Evolutionary conservation across 306 rosid genomes (phyloP).

Genomic region (Quercus variabilis): DNA sequence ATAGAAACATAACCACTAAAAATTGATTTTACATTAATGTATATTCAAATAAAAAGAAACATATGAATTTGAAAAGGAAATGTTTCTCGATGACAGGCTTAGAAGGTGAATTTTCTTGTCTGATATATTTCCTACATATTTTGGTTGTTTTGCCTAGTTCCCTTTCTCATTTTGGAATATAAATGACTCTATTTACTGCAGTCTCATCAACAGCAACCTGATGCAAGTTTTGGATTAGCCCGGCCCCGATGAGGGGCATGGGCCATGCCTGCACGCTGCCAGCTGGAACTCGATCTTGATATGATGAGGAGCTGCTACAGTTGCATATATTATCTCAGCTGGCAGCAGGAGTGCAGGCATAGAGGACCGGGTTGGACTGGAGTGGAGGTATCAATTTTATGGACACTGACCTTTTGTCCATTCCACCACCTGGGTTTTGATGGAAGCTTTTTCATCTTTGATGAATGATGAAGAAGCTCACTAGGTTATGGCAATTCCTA

Average conservation of each 20-base stretch:
- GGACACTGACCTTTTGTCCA: conserved; percentile 21
- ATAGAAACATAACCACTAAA: no score
- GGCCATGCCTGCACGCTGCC: conserved; percentile 95
- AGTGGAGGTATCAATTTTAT: conserved; percentile 30
- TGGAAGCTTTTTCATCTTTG: conserved; percentile 51
- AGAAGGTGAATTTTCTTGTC: not conserved
- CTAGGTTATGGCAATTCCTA: conserved; percentile 15
- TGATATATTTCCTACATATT: not conserved
- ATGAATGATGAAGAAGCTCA: conserved; percentile 39
- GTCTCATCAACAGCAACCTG: conserved; percentile 94
- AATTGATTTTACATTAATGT: no score
- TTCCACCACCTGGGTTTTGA: conserved; percentile 62
- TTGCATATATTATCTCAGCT: conserved; percentile 31
- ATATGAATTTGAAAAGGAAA: no score
- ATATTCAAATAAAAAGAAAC: no score
- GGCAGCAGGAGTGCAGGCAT: conserved; percentile 89
- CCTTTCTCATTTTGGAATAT: conserved; percentile 4
- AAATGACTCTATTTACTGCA: conserved; percentile 20
- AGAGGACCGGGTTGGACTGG: conserved; percentile 64
- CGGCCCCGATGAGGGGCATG: conserved; percentile 99
- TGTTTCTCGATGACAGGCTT: not conserved
- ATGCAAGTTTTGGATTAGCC: conserved; percentile 94
- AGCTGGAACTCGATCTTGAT: conserved; percentile 38
- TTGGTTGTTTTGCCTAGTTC: not conserved
- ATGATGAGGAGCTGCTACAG: conserved; percentile 27